phyloP scores from a whole-genome alignment of 495 filamentous ascomycete genomes.

The Diplogelasinospora grovesii region DNA sequence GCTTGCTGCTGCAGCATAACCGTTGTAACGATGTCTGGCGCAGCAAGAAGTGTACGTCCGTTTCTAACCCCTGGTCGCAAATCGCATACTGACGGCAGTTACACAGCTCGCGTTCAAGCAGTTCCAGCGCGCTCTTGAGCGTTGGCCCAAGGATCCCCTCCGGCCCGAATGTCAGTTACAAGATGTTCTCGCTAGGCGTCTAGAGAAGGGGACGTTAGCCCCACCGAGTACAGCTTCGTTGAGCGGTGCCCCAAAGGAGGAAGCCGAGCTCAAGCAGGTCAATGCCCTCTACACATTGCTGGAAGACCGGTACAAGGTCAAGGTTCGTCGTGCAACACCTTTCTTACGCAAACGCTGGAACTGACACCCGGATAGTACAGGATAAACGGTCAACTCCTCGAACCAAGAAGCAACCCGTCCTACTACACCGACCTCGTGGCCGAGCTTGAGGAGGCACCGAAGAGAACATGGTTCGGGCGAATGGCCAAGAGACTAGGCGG shows the following conservation, averaged over 20 bases:
- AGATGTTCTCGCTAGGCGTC: slow-evolving; percentile 55
- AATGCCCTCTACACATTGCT: slow-evolving; percentile 72
- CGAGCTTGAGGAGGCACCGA: slow-evolving; percentile 68
- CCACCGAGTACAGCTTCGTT: slow-evolving; percentile 2
- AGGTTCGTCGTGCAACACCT: slow-evolving; percentile 29
- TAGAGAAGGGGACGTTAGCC: slow-evolving; percentile 50
- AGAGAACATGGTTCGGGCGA: slow-evolving; percentile 50
- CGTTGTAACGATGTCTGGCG: slow-evolving; percentile 19
- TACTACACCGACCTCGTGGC: slow-evolving; percentile 67
- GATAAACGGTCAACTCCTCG: slow-evolving; percentile 51
- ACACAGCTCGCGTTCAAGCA: slow-evolving; percentile 16
- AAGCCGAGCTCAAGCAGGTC: slow-evolving; percentile 45
- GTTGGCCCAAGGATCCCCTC: slow-evolving; percentile 73
- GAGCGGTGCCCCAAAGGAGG: slow-evolving; percentile 19
- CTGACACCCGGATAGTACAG: slow-evolving; percentile 47
- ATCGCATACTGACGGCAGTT: background rate
- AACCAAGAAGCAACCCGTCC: slow-evolving; percentile 65
- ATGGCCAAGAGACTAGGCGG: slow-evolving; percentile 55
- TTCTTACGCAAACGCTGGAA: background rate
- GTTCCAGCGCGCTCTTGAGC: slow-evolving; percentile 58
- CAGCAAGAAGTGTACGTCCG: slow-evolving; percentile 1
- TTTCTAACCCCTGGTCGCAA: background rate
- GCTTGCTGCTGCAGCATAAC: slow-evolving; percentile 1
- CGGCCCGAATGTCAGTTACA: slow-evolving; percentile 75
- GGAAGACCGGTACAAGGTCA: slow-evolving; percentile 62